phyloP scores from a whole-genome alignment of 768 basidiomycete genomes.

The Glaciozyma martinii region DNA sequence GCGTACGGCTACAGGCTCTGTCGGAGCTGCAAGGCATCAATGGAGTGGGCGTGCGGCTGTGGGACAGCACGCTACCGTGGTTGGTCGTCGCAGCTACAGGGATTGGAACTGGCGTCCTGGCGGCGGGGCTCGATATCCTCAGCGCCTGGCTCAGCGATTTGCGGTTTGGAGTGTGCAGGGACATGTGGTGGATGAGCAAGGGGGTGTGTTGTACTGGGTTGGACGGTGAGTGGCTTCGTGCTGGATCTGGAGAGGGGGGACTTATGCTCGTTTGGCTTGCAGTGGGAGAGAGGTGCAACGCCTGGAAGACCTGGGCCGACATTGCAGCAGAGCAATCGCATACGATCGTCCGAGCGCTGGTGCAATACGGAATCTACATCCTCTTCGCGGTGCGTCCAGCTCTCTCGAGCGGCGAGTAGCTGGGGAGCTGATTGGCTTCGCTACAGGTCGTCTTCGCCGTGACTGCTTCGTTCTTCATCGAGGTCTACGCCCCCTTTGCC shows the following conservation, averaged over 20 bases:
- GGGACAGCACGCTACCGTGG: constrained; percentile 24
- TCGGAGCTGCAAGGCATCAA: background rate
- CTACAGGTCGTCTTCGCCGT: constrained; percentile 77
- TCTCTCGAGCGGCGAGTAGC: background rate
- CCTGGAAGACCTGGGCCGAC: constrained; percentile 71
- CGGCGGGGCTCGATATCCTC: constrained; percentile 31
- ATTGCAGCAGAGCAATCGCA: constrained; percentile 41
- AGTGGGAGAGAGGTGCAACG: constrained; percentile 46
- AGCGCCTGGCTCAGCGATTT: constrained; percentile 33
- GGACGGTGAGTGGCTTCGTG: constrained; percentile 24
- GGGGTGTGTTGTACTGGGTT: constrained; percentile 31
- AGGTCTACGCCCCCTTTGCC: constrained; percentile 43
- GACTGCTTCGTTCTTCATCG: constrained; percentile 47
- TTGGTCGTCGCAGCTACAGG: constrained; percentile 31
- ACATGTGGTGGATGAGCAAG: constrained; percentile 34
- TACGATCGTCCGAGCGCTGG: constrained; percentile 25
- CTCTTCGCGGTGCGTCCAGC: constrained; percentile 59
- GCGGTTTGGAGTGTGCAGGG: constrained; percentile 28
- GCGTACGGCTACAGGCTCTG: background rate
- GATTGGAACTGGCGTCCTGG: constrained; percentile 26
- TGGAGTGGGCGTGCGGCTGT: constrained; percentile 14
- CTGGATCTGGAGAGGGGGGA: background rate
- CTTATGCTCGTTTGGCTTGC: background rate
- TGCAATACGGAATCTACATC: constrained; percentile 53
- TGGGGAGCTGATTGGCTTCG: constrained; percentile 37